These are phyloP conservation scores for Phytophthora sansomeana DNA, from an alignment of 352 stramenopile genomes.

Conservation along the genomic window DNA sequence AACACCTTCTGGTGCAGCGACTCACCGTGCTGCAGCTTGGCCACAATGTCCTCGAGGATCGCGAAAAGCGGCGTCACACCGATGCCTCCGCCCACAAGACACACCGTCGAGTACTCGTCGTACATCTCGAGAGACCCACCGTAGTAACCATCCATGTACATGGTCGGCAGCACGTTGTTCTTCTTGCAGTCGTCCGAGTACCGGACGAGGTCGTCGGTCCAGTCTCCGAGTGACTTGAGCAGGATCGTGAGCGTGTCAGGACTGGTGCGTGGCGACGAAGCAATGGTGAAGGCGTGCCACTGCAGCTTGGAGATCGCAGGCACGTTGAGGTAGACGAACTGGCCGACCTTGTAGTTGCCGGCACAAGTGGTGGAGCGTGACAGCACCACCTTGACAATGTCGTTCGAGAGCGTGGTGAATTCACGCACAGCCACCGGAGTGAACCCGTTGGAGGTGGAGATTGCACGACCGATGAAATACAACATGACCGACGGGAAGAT, in stretches of 20 bases:
- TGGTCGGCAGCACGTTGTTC: constrained; percentile 29
- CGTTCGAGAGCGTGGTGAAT: constrained; percentile 33
- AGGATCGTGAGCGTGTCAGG: constrained; percentile 53
- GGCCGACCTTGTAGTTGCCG: constrained; percentile 41
- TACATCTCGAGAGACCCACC: too few relatives aligned
- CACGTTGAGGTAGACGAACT: constrained; percentile 61
- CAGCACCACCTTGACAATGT: constrained; percentile 52
- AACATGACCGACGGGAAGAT: constrained; percentile 47
- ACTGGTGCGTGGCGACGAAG: constrained; percentile 45
- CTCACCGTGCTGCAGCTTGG: constrained; percentile 21
- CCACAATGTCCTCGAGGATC: constrained; percentile 56
- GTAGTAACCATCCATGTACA: constrained; percentile 4
- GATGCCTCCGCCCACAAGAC: too few relatives aligned
- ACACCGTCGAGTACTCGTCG: too few relatives aligned
- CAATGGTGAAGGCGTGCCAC: constrained; percentile 62
- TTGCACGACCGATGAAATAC: constrained; percentile 44
- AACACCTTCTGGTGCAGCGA: constrained; percentile 33
- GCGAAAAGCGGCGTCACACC: constrained; percentile 48
- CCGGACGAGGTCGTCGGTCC: constrained; percentile 50
- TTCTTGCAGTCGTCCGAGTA: constrained; percentile 42
- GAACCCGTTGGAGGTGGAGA: constrained; percentile 46
- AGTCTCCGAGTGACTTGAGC: constrained; percentile 41
- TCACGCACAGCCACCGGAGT: constrained; percentile 39
- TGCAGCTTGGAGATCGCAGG: constrained; percentile 52
- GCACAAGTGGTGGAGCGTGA: constrained; percentile 17